phyloP scores from a whole-genome alignment of 306 rosid species.

The Begonia loranthoides region DNA sequence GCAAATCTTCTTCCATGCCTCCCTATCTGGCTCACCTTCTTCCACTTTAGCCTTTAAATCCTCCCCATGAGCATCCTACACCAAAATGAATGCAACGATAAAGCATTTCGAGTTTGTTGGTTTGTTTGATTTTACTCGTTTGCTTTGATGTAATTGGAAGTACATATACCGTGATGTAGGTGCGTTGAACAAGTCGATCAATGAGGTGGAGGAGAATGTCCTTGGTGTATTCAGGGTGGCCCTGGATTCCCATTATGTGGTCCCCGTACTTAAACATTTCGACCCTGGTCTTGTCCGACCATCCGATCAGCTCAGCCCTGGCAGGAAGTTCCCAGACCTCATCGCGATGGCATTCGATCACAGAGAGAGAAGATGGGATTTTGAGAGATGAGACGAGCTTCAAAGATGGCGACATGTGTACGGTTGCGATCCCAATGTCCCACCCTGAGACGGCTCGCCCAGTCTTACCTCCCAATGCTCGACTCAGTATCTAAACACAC shows the following conservation, averaged over 20 bases:
- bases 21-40: slow-evolving; percentile 39
- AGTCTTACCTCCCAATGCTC: slow-evolving; percentile 82
- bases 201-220: slow-evolving; percentile 62
- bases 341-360: slow-evolving; percentile 66
- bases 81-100: background rate
- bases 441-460: slow-evolving; percentile 56
- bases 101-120: background rate
- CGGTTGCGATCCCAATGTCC: slow-evolving; percentile 65
- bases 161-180: slow-evolving; percentile 29
- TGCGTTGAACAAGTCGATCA: slow-evolving; percentile 44
- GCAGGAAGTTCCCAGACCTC: slow-evolving; percentile 70
- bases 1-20: slow-evolving; percentile 58
- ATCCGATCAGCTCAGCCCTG: slow-evolving; percentile 64
- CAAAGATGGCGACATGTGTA: slow-evolving; percentile 38
- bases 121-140: background rate
- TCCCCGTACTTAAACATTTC: slow-evolving; percentile 69
- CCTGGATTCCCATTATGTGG: slow-evolving; percentile 81
- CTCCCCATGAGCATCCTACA: slow-evolving; percentile 35
- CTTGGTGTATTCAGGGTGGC: slow-evolving; percentile 81
- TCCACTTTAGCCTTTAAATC: slow-evolving; percentile 35
- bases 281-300: slow-evolving; percentile 64
- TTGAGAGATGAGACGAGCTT: slow-evolving; percentile 29
- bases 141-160: background rate
- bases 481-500: slow-evolving; percentile 42
- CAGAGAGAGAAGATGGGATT: slow-evolving; percentile 42